phyloP scores from a whole-genome alignment of 495 filamentous ascomycete genomes.

The Wilcoxina mikolae region DNA sequence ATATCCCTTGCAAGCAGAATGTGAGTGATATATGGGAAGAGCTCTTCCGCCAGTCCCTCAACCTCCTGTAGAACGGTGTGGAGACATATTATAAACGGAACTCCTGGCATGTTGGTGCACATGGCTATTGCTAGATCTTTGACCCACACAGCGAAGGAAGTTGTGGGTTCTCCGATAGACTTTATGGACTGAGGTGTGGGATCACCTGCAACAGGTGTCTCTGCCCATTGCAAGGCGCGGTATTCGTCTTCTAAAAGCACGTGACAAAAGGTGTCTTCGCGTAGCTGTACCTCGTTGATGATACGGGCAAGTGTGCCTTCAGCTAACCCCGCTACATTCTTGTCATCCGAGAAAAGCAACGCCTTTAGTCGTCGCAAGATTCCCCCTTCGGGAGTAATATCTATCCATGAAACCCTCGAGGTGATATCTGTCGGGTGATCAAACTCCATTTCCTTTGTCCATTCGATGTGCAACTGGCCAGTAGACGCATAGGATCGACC shows the following conservation, averaged over 20 bases:
- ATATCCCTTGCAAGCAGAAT: constrained; percentile 47
- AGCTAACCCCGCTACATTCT: constrained; percentile 51
- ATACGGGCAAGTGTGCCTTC: constrained; percentile 64
- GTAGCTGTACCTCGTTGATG: constrained; percentile 29
- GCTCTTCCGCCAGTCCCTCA: constrained; percentile 49
- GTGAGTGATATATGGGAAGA: constrained; percentile 71
- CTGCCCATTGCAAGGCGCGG: constrained; percentile 18
- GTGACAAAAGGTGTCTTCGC: constrained; percentile 9
- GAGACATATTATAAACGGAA: constrained; percentile 53
- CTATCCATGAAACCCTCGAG: constrained; percentile 31
- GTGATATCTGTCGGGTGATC: constrained; percentile 35
- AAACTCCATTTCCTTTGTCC: constrained; percentile 44
- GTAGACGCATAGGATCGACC: constrained; percentile 70
- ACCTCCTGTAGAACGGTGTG: constrained; percentile 45
- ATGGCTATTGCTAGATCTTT: constrained; percentile 47
- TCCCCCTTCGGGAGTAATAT: constrained; percentile 38
- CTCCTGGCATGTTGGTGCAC: constrained; percentile 42
- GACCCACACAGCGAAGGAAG: constrained; percentile 42
- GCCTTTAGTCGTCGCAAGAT: constrained; percentile 52
- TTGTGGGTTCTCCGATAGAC: constrained; percentile 13
- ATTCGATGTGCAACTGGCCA: constrained; percentile 44
- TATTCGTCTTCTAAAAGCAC: constrained; percentile 12
- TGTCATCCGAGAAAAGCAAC: constrained; percentile 49
- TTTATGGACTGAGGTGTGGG: constrained; percentile 5
- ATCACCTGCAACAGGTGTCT: background rate